These are phyloP conservation scores for Themeda triandra DNA, from an alignment of 176 grass and related monocot species.

Conservation along the genomic window DNA sequence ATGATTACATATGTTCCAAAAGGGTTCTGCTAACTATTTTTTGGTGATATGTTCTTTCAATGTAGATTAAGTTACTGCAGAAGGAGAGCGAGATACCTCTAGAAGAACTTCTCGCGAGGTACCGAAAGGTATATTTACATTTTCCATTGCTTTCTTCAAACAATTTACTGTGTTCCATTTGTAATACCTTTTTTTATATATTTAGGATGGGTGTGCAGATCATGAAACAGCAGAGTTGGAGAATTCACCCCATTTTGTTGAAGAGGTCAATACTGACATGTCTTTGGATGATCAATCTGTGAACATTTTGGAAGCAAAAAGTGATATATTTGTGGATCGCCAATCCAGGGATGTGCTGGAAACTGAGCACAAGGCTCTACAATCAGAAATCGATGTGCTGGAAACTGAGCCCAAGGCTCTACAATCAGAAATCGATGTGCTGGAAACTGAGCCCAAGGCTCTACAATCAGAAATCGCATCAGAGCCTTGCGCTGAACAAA, in stretches of 20 bases:
- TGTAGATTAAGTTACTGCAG: slow-evolving; percentile 87
- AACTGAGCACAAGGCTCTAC: slow-evolving; percentile 14
- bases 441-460: slow-evolving; percentile 19
- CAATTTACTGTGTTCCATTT: slow-evolving; percentile 6
- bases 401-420: slow-evolving; percentile 12
- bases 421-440: slow-evolving; percentile 20
- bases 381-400: slow-evolving; percentile 26
- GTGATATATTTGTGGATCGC: slow-evolving; percentile 26
- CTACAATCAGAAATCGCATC: slow-evolving; percentile 18
- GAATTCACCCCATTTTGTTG: slow-evolving; percentile 51
- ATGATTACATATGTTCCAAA: not conserved
- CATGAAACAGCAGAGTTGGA: slow-evolving; percentile 51
- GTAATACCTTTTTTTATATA: slow-evolving; percentile 43
- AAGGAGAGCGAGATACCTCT: slow-evolving; percentile 90
- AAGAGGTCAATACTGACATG: slow-evolving; percentile 40
- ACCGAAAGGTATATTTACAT: slow-evolving; percentile 65
- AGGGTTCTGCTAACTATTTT: not conserved
- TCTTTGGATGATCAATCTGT: slow-evolving; percentile 32
- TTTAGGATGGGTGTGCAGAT: slow-evolving; percentile 84
- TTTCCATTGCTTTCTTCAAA: slow-evolving; percentile 27
- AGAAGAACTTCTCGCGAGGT: slow-evolving; percentile 86
- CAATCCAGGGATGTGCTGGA: slow-evolving; percentile 18
- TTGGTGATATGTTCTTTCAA: slow-evolving; percentile 31
- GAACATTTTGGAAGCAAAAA: slow-evolving; percentile 38
- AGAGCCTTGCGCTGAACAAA: slow-evolving; percentile 27